Evolutionary conservation across 352 stramenopile genomes (phyloP), one percentile per base, ranked within the genome.

Genomic region (Pythium volutum): DNA sequence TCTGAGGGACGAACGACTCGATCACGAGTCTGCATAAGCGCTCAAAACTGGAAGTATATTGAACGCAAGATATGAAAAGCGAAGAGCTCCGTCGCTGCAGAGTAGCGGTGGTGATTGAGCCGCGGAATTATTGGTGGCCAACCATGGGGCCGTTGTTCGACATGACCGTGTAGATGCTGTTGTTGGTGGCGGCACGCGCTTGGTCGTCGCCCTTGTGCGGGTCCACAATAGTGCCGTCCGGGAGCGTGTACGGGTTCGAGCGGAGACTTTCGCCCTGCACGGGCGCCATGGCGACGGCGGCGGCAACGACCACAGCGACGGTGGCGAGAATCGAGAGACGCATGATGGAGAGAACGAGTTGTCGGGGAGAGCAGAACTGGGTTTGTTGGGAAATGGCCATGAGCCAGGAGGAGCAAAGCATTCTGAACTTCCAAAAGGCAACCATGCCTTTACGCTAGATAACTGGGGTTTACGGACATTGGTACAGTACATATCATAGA

Each of bases 111-210:
- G n/a, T n/a, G n/a, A n/a, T n/a, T 53, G 53, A 61, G n/a, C 36
- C 29, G 45, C 55, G 55, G 16, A 55, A 26, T 45, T 36, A 25
- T 45, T 46, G 22, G 23, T 48, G 29, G 47, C 64, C 67, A 27
- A 48, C 64, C 69, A 79, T 79, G 27, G 68, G 70, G 31, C 70
- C 59, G 38, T 59, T 39, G 60, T 74, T 23, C 43, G 57, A 64
- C 34, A 78, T 66, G 39, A 33, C 64, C 47, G 61, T 77, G 67
- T 71, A 77, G 52, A 73, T 76, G 42, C 36, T 43, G 47, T 57
- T 34, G 11, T 57, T 25, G 26, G 52, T 27, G 20, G 36, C 46
- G 5, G 55, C 52, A 33, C 59, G 55, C 33, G n/a, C n/a, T n/a
- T n/a, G n/a, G n/a, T 73, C 48, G 29, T 70, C 65, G n/a, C 45